Base-by-base conservation (phyloP, 2,329 filamentous ascomycete species). In the Tolypocladium endophyticum region DNA sequence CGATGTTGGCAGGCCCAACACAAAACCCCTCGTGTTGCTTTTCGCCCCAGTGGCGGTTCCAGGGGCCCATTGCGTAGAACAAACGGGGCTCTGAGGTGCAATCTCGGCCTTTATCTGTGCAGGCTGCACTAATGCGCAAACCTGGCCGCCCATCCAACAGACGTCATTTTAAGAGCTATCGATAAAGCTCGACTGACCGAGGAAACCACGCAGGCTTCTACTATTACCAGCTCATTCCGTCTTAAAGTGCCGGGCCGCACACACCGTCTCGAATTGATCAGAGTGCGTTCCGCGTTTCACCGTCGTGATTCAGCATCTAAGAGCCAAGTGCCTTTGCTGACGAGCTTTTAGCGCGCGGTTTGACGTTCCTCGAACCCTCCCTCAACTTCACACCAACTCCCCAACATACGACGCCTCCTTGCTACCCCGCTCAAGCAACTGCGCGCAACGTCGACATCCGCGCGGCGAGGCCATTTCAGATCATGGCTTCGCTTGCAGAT, bases 401-500 rank as follows among this genome's bases (percentile, higher is more conserved):
- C 14, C 50, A 36, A 35, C 12, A n/a, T 4, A 53, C 30, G 30
- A 5, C 50, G 50, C 50, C 30, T 36, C 55, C 35, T 35, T 45
- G 14, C 55, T 57, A 57, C 57, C 45, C 57, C 57, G 50, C 50
- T 25, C 16, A 35, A 30, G 23, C 35, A 54, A 58, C 30, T n/a
- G 28, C 50, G 14, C 50, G 3, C 47, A 30, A 30, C 47, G 47
- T 52, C 47, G 47, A 33, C 47, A n/a, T 52, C 18, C 47, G 18
- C 47, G 28, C n/a, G 18, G 20, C 28, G 47, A 28, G 33, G 28
- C 30, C 18, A 33, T 12, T 14, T 23, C 30, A 33, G 25, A 35
- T 30, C 36, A 61, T 61, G 58, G 52, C 52, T 39, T 30, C 58
- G 9, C 53, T 54, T 35, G 55, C 53, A 20, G 55, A 58, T 6